Evolutionary conservation across 2,329 filamentous ascomycete genomes (phyloP).

Genomic region (Stromatinia cepivora): DNA sequence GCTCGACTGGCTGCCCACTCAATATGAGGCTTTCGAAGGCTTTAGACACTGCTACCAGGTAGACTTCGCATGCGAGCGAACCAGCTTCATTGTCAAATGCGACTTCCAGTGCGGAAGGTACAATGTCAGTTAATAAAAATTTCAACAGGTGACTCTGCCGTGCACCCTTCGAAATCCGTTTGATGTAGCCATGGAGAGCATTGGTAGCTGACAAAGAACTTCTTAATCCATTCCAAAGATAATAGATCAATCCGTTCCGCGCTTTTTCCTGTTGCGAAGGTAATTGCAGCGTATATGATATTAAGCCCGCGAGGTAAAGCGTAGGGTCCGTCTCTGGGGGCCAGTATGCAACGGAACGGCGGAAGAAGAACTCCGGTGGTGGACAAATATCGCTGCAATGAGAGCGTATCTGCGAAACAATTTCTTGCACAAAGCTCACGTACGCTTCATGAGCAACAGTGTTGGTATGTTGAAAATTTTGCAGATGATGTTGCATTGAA

Average conservation of each 20-base stretch:
- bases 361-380: slow-evolving; percentile 36
- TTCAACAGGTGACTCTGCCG: slow-evolving; percentile 32
- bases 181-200: slow-evolving; percentile 26
- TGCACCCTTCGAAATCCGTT: slow-evolving; percentile 30
- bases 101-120: slow-evolving; percentile 34
- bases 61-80: slow-evolving; percentile 34
- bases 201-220: slow-evolving; percentile 29
- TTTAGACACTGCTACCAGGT: slow-evolving; percentile 31
- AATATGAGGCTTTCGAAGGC: slow-evolving; percentile 20
- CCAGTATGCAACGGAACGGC: slow-evolving; percentile 35
- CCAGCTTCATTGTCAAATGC: slow-evolving; percentile 31
- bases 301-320: slow-evolving; percentile 36
- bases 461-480: slow-evolving; percentile 28
- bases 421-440: slow-evolving; percentile 31
- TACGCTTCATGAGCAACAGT: slow-evolving; percentile 31
- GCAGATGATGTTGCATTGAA: slow-evolving; percentile 34
- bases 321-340: slow-evolving; percentile 37
- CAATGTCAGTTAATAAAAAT: slow-evolving; percentile 36
- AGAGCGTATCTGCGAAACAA: slow-evolving; percentile 33
- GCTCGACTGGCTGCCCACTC: slow-evolving; percentile 21
- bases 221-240: slow-evolving; percentile 37
- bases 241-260: slow-evolving; percentile 36
- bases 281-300: slow-evolving; percentile 36
- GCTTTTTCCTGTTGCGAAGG: slow-evolving; percentile 28
- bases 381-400: slow-evolving; percentile 34